Evolutionary conservation across 805 yeast species (phyloP).

Genomic region (Candida jianshihensis): DNA sequence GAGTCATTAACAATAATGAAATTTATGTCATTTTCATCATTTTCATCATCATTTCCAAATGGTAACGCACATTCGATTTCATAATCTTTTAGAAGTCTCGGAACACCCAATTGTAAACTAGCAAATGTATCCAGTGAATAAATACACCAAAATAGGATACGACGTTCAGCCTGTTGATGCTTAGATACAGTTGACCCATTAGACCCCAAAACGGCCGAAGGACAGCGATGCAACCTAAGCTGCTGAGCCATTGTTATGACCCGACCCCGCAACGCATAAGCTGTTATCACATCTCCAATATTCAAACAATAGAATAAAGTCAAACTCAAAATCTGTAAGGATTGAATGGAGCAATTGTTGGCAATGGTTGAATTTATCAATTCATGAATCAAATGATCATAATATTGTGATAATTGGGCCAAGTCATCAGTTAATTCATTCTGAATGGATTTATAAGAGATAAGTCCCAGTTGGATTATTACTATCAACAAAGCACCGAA

Average conservation of each 20-base stretch:
- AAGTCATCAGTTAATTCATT: not conserved
- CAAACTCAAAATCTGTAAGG: slow-evolving; percentile 62
- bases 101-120: slow-evolving; percentile 74
- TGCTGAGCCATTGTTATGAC: slow-evolving; percentile 82
- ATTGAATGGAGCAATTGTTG: slow-evolving; percentile 53
- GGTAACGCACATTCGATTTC: slow-evolving; percentile 88
- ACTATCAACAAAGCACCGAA: slow-evolving; percentile 46
- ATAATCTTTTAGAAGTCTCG: slow-evolving; percentile 69
- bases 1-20: slow-evolving; percentile 54
- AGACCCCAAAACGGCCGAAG: slow-evolving; percentile 69
- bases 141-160: slow-evolving; percentile 79
- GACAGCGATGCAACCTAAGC: slow-evolving; percentile 77
- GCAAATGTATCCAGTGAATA: slow-evolving; percentile 72
- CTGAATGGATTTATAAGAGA: slow-evolving; percentile 16
- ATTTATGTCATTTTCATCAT: slow-evolving; percentile 42
- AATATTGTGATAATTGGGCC: slow-evolving; percentile 34
- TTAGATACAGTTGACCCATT: slow-evolving; percentile 58
- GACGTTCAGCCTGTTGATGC: slow-evolving; percentile 74
- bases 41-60: slow-evolving; percentile 37
- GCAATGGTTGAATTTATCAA: slow-evolving; percentile 56
- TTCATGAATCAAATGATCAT: slow-evolving; percentile 55
- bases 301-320: slow-evolving; percentile 66
- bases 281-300: slow-evolving; percentile 64
- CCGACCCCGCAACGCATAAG: slow-evolving; percentile 70
- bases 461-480: slow-evolving; percentile 40